These are phyloP conservation scores for Populus pruinosa DNA, from an alignment of 345 rosid species.

Conservation along the genomic window DNA sequence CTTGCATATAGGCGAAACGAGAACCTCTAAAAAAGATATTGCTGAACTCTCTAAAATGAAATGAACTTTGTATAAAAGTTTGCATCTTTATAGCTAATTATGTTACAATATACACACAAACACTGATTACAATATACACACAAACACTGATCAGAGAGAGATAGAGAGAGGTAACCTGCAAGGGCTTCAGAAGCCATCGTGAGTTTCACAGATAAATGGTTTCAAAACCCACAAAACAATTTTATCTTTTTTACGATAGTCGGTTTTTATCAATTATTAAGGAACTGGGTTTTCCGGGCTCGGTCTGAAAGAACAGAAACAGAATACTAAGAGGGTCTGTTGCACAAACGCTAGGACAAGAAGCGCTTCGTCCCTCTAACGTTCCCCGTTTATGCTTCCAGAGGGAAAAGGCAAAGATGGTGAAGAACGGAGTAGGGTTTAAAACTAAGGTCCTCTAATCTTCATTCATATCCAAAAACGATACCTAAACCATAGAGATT, in stretches of 20 bases:
- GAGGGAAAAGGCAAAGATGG: not conserved
- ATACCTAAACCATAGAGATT: not conserved
- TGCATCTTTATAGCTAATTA: not conserved
- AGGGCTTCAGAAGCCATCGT: constrained; percentile 76
- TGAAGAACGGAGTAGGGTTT: not conserved
- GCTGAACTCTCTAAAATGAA: not conserved
- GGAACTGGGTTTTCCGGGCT: no score
- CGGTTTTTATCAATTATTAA: no score
- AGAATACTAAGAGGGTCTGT: not conserved
- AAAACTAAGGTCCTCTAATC: not conserved
- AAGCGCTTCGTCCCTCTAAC: not conserved
- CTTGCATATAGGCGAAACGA: not conserved
- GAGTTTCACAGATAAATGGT: not conserved
- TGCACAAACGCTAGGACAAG: not conserved
- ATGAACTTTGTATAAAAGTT: no score
- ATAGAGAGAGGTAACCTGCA: constrained; percentile 50
- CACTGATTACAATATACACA: not conserved
- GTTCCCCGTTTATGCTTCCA: not conserved
- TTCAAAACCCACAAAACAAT: not conserved
- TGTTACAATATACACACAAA: not conserved
- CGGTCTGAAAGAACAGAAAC: no score
- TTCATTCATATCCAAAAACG: no score
- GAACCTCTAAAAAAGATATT: not conserved
- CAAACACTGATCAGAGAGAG: not conserved
- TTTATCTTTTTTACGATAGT: no score